Evolutionary conservation across 352 stramenopile genomes (phyloP).

Genomic region (Globisporangium spiculum): DNA sequence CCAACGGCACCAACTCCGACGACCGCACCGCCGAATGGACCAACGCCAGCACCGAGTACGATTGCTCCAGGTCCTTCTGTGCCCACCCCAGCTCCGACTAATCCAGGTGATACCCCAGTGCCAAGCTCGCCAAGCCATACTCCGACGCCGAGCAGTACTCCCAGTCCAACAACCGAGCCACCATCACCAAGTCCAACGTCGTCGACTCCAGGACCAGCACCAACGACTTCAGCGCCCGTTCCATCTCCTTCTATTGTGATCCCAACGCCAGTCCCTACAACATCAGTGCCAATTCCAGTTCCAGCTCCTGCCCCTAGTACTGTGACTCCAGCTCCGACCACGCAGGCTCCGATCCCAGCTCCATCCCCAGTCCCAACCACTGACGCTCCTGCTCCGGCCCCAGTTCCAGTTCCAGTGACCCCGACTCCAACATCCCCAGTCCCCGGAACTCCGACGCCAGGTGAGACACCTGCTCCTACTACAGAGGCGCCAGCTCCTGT

Average conservation of each 20-base stretch:
- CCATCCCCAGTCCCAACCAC: not conserved
- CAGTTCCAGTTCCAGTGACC: not conserved
- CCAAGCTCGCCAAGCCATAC: not conserved
- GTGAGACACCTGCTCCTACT: not conserved
- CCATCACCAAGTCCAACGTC: not conserved
- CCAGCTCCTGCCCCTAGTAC: not conserved
- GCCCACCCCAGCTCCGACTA: not conserved
- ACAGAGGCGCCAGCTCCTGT: no score
- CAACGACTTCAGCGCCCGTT: not conserved
- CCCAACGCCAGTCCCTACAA: not conserved
- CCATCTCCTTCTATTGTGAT: not conserved
- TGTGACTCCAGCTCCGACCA: not conserved
- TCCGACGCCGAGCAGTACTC: not conserved
- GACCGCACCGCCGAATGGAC: not conserved
- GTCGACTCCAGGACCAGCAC: not conserved
- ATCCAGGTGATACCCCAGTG: not conserved
- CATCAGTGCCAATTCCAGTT: no score
- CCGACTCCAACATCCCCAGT: not conserved
- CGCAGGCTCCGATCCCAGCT: not conserved
- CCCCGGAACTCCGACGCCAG: not conserved
- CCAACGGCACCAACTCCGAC: not conserved
- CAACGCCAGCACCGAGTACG: not conserved
- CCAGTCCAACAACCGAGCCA: not conserved
- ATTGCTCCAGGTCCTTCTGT: not conserved
- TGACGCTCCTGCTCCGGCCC: not conserved